Evolutionary conservation across 2,329 filamentous ascomycete species (phyloP), one percentile per base, ranked within the genome.

Genomic region (Cladorrhinum sp.): DNA sequence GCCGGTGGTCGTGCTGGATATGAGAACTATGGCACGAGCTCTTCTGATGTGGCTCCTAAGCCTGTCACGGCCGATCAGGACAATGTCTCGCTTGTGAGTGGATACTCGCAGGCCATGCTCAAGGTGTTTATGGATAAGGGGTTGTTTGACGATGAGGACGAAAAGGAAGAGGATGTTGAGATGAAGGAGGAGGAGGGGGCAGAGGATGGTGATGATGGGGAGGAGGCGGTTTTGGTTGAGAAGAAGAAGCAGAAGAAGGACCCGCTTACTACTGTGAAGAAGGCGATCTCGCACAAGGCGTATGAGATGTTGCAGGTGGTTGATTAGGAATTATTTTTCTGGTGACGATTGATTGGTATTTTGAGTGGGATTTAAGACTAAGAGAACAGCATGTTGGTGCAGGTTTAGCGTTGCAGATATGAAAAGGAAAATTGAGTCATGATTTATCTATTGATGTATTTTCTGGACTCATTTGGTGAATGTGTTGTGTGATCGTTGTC

Each of bases 101-200:
- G 82, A 1, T 85, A 85, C 70, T 82, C 79, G 1, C 83, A 84
- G 73, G 82, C 74, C 1, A 77, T 84, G 79, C 70, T 86, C 64
- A 85, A 84, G 74, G 77, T 81, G 8, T 85, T 86, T 63, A 65
- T 86, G 50, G 81, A 83, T 1, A 75, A 73, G 18, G 81, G 79
- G 0, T 71, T 72, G 0, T 81, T 84, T 59, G 75, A 76, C 8
- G 76, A 79, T 1, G 69, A 68, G 18, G 74, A 5, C 9, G 26
- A n/a, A n/a, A n/a, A 76, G 18, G 72, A 74, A 2, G 72, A 69
- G 12, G 73, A 74, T 0, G 75, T 74, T 46, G 73, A 70, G 23
- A 70, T 69, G 24, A 70, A 66, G 24, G 68, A 16, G 7, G 39
- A 26, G 16, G 58, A 42, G 69, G 50, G 65, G 23, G 70, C 65